A percentile compares a stretch with the other conserved stretches of the same genome.
phyloP scores from a whole-genome alignment of 768 basidiomycete genomes.

The Boletus speciosus region DNA sequence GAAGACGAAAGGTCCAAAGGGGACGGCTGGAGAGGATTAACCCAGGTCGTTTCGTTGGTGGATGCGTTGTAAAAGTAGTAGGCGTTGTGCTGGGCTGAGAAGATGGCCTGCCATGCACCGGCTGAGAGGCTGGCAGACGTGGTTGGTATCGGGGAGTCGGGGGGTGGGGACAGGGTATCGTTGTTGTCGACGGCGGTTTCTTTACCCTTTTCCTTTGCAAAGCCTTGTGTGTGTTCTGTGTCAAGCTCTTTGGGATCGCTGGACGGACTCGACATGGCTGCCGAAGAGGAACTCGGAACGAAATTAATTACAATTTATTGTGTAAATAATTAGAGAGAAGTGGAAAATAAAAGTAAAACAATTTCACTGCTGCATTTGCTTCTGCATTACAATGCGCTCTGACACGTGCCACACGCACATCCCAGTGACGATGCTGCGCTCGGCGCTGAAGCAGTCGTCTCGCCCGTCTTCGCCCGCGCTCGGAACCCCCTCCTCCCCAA shows the following conservation, averaged over 20 bases:
- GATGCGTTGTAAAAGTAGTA: conserved; percentile 82
- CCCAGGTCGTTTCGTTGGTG: conserved; percentile 82
- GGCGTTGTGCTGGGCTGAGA: conserved; percentile 68
- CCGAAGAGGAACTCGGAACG: background rate
- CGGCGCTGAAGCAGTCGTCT: conserved; percentile 50
- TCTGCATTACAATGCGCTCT: background rate
- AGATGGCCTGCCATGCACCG: conserved; percentile 76
- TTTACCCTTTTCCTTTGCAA: conserved; percentile 2
- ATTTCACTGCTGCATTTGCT: no score
- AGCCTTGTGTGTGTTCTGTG: conserved; percentile 1
- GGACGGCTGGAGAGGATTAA: conserved; percentile 59
- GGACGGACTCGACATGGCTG: conserved; percentile 15
- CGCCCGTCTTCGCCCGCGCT: conserved; percentile 20
- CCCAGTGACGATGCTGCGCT: conserved; percentile 37
- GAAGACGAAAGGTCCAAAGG: conserved; percentile 24
- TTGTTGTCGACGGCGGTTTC: conserved; percentile 1
- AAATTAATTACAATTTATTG: background rate
- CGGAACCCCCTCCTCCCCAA: conserved; percentile 23
- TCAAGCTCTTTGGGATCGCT: background rate
- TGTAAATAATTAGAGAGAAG: background rate
- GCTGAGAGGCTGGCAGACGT: conserved; percentile 19
- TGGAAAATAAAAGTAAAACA: background rate
- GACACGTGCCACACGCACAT: conserved; percentile 11
- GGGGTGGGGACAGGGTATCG: background rate
- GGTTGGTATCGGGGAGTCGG: background rate